Base-by-base conservation (phyloP, 208 protist genomes). In the Crithidia expoeki region DNA sequence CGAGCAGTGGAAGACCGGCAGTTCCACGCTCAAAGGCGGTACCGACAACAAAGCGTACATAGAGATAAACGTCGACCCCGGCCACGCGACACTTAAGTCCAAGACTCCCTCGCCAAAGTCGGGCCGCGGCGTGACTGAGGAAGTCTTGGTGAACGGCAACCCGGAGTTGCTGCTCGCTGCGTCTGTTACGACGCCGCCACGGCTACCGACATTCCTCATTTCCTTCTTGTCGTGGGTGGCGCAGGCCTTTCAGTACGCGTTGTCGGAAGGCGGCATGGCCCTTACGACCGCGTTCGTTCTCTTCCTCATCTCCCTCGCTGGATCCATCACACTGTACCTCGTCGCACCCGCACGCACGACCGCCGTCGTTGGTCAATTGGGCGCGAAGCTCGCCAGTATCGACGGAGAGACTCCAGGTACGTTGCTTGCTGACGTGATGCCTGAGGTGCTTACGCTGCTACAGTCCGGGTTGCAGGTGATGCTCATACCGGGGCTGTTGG, bases 261-360 rank as follows among this genome's bases (percentile, higher is more conserved):
- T 76, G 62, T 53, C 71, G 12, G 71, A 76, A 46, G 53, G 44
- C 21, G 71, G 71, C 4, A 76, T 76, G 71, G 53, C 71, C 2
- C 62, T 76, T 46, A 63, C 65, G 27, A 40, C 62, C 12, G 55
- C 71, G 5, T 49, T n/a, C 19, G 42, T 64, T 42, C 52, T 76
- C 16, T 51, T 76, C 10, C n/a, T 38, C 5, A 19, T 76, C 16
- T 68, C 71, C 30, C 12, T 62, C 23, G 17, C 52, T 1, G 71
- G 71, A 0, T 19, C 46, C 21, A 40, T 76, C 17, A 76, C 71
- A 1, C 25, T 57, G 27, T 50, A 63, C 30, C 57, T 64, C 44
- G 42, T 69, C 34, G 55, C 56, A 11, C 62, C 71, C 16, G 23
- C 40, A 16, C 44, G 28, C 11, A 76, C 62, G 33, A 69, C 55